Evolutionary conservation across 352 stramenopile species (phyloP).

Genomic region (Lagenidium giganteum): DNA sequence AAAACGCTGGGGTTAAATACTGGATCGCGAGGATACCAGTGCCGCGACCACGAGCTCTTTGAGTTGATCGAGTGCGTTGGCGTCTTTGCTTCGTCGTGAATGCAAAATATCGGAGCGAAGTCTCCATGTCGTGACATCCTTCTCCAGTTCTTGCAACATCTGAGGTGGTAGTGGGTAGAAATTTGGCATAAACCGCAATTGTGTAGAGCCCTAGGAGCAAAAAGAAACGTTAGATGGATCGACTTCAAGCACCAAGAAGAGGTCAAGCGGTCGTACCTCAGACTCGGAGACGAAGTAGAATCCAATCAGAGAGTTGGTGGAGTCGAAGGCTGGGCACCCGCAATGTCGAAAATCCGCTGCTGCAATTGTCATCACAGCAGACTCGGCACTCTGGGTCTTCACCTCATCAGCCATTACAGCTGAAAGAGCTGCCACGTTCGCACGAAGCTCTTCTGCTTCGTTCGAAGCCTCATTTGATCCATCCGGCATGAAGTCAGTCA

Average conservation of each 20-base stretch:
- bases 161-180: slow-evolving; percentile 49
- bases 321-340: slow-evolving; percentile 55
- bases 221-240: slow-evolving; percentile 1
- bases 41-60: slow-evolving; percentile 14
- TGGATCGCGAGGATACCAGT: neutral
- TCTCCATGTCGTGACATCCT: slow-evolving; percentile 26
- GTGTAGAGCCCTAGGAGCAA: slow-evolving; percentile 14
- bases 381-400: slow-evolving; percentile 21
- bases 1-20: slow-evolving; percentile 1
- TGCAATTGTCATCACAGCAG: slow-evolving; percentile 30
- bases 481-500: slow-evolving; percentile 35
- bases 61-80: slow-evolving; percentile 6
- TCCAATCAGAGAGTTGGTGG: slow-evolving; percentile 31
- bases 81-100: slow-evolving; percentile 2
- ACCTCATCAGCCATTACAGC: slow-evolving; percentile 28
- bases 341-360: slow-evolving; percentile 51
- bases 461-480: neutral
- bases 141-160: slow-evolving; percentile 56
- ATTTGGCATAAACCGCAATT: slow-evolving; percentile 53
- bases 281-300: slow-evolving; percentile 53
- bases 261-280: slow-evolving; percentile 12
- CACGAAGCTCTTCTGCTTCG: slow-evolving; percentile 3
- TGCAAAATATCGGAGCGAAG: slow-evolving; percentile 8
- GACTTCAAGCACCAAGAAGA: neutral
- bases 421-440: slow-evolving; percentile 12